Conservation (phyloP, 2,329 filamentous ascomycete species). For the Neofusicoccum parvum region DNA sequence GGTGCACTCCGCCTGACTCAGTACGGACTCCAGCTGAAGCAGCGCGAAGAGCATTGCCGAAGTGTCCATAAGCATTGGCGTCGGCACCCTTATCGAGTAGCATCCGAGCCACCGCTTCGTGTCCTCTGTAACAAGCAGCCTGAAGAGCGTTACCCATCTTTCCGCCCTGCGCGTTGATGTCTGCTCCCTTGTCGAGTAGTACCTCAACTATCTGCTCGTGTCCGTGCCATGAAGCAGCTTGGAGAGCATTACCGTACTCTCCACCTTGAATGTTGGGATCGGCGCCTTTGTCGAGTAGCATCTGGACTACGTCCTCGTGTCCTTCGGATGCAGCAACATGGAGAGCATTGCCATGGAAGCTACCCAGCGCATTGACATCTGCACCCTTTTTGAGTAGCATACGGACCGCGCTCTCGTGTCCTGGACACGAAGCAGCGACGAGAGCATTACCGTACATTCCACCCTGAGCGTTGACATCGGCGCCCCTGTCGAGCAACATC, state of each 20-base stretch:
- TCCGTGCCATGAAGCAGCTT: constrained; percentile 26
- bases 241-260: constrained; percentile 23
- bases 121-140: no score
- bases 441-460: constrained; percentile 28
- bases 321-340: no score
- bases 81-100: no score
- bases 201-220: constrained; percentile 25
- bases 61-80: no score
- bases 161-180: constrained; percentile 27
- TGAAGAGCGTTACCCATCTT: constrained; percentile 21
- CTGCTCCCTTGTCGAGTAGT: constrained; percentile 31
- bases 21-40: no score
- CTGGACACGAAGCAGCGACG: constrained; percentile 1
- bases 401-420: no score
- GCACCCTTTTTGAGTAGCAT: no score
- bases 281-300: constrained; percentile 21
- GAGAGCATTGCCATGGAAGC: neutral
- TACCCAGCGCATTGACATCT: no score
- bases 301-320: no score
- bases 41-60: no score
- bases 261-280: constrained; percentile 23
- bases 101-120: no score
- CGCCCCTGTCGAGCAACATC: constrained; percentile 29
- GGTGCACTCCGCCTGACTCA: no score
- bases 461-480: constrained; percentile 26